These are phyloP conservation scores for Tremella mesenterica DNA, from an alignment of 768 basidiomycete species.

Conservation along the genomic window DNA sequence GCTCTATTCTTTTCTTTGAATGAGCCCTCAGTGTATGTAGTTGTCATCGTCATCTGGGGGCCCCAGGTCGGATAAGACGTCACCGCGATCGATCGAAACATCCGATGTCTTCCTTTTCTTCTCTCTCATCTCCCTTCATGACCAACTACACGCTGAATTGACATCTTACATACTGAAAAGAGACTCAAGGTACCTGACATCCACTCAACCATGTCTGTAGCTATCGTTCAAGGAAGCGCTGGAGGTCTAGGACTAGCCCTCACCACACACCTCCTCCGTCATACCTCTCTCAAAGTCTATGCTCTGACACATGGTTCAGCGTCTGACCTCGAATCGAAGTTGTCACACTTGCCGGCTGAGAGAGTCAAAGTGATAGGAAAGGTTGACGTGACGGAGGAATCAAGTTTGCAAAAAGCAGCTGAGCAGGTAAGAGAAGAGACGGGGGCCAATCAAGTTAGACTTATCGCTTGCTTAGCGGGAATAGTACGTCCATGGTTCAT, in stretches of 20 bases:
- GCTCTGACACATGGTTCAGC: constrained; percentile 40
- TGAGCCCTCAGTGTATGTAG: no score
- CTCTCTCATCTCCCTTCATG: no score
- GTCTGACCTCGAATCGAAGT: constrained; percentile 22
- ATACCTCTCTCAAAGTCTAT: constrained; percentile 44
- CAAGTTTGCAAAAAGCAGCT: constrained; percentile 41
- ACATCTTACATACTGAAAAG: no score
- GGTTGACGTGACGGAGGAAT: constrained; percentile 43
- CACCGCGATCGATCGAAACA: no score
- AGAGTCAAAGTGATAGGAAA: constrained; percentile 37
- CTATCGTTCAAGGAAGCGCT: constrained; percentile 39
- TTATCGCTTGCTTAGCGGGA: constrained; percentile 46
- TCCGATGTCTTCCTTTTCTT: no score
- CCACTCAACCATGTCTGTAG: constrained; percentile 37
- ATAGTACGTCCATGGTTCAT: constrained; percentile 42
- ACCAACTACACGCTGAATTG: no score
- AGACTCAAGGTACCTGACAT: no score
- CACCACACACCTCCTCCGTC: constrained; percentile 38
- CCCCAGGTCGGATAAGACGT: no score
- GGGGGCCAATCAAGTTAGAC: constrained; percentile 40
- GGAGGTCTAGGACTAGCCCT: constrained; percentile 40
- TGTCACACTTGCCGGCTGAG: constrained; percentile 14
- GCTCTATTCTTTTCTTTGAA: no score
- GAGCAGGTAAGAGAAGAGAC: constrained; percentile 35
- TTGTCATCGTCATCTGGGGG: no score